Base-by-base conservation (phyloP, 805 yeast genomes). In the Ogataea zsoltii region DNA sequence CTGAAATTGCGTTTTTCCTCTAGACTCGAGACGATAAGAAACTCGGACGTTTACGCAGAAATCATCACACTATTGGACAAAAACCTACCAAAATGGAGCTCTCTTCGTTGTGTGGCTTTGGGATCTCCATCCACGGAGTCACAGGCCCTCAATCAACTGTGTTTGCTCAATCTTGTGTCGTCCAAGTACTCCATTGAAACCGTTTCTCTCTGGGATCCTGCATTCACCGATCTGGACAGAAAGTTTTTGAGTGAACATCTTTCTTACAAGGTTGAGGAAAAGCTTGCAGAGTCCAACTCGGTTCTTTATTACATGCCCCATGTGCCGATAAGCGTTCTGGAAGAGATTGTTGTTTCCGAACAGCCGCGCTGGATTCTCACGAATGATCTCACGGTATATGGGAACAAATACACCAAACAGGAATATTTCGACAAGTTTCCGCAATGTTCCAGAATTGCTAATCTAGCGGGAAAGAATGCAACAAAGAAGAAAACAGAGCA, bases 271-370 rank as follows among this genome's bases (percentile, higher is more conserved):
- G 55, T 62, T 17, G 50, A 51, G 17, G 57, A 57, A 41, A 26
- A 14, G 5, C 33, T 31, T 16, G 44, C 37, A 3, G 4, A 16
- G 1, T 13, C 23, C 3, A 41, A 29, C 13, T 12, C n/a, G 2
- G 31, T 41, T 7, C 42, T 67, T 14, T 66, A 57, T 33, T 67
- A 51, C 43, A 55, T 66, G 61, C 71, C 72, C 0, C 72, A 68
- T 53, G 50, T 58, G 10, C 71, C 71, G 2, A 58, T 66, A 4
- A 46, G 45, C 5, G 46, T 58, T 2, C 21, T 68, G n/a, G 71
- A 68, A 35, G 13, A 31, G 1, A 44, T 66, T 3, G 18, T 68
- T 1, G 15, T 32, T 1, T 16, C 12, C 1, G 51, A 45, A 6
- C 40, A 56, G 12, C 70, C 71, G 1, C 11, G n/a, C 2, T 50